Evolutionary conservation across 169 alveolate genomes (phyloP).

Genomic region (Pseudocohnilembus persalinus): DNA sequence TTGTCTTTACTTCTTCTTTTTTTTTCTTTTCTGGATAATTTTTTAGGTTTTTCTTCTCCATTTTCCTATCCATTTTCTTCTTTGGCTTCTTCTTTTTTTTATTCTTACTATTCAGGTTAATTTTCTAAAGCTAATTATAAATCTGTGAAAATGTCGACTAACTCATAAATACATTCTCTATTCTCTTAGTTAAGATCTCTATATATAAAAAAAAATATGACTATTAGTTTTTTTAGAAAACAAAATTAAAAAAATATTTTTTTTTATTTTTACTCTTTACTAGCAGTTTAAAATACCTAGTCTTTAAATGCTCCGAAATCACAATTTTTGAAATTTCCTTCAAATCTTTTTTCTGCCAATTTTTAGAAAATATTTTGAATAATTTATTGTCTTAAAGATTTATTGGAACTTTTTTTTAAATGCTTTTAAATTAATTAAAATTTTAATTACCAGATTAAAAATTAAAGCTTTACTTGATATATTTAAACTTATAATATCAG

Average conservation of each 20-base stretch:
- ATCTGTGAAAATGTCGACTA: not conserved
- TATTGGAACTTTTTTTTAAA: not conserved
- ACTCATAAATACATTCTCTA: constrained; percentile 4
- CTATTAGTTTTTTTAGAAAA: not conserved
- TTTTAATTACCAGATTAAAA: no score
- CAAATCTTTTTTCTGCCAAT: not conserved
- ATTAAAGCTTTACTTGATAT: not conserved
- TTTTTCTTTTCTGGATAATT: not conserved
- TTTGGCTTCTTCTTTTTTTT: not conserved
- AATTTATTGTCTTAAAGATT: constrained; percentile 8
- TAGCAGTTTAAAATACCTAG: constrained; percentile 14
- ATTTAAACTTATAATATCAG: not conserved
- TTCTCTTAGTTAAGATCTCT: not conserved
- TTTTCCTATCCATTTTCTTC: not conserved
- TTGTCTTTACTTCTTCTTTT: not conserved
- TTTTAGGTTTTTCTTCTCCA: not conserved
- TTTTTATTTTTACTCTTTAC: not conserved
- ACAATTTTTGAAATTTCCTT: not conserved
- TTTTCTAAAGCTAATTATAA: not conserved
- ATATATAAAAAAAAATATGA: no score
- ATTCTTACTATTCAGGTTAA: not conserved
- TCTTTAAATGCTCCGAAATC: not conserved
- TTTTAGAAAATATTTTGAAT: constrained; percentile 3
- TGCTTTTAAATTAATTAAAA: not conserved
- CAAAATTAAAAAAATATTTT: not conserved